These are phyloP conservation scores for Wallacemonas rigidus DNA, from an alignment of 208 protist species.

Conservation along the genomic window DNA sequence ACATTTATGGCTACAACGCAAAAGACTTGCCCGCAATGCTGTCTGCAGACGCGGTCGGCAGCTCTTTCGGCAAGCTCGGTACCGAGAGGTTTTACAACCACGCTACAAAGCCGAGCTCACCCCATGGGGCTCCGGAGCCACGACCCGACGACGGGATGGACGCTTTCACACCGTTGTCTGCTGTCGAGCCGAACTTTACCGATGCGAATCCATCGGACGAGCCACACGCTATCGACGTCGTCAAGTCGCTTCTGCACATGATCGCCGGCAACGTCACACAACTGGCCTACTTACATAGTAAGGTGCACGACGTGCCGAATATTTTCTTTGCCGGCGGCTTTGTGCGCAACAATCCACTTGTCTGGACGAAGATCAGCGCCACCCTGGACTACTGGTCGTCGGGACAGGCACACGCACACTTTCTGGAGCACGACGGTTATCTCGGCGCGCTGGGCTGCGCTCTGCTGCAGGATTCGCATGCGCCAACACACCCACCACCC, in stretches of 20 bases:
- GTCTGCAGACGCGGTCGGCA: slow-evolving; percentile 82
- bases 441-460: slow-evolving; percentile 93
- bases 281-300: slow-evolving; percentile 95
- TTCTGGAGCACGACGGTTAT: slow-evolving; percentile 96
- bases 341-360: slow-evolving; percentile 91
- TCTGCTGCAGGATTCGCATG: slow-evolving; percentile 31
- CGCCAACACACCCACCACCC: not conserved
- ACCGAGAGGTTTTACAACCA: slow-evolving; percentile 67
- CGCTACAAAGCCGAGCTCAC: slow-evolving; percentile 15
- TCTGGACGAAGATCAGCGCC: slow-evolving; percentile 89
- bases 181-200: slow-evolving; percentile 21
- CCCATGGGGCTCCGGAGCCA: slow-evolving; percentile 8
- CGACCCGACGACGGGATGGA: slow-evolving; percentile 29
- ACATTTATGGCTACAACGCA: slow-evolving; percentile 97
- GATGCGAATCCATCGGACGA: slow-evolving; percentile 20
- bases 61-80: slow-evolving; percentile 89
- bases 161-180: not conserved
- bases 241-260: slow-evolving; percentile 93
- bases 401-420: slow-evolving; percentile 89
- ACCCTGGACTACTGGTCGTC: slow-evolving; percentile 95
- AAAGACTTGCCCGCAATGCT: slow-evolving; percentile 89
- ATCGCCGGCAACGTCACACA: slow-evolving; percentile 96
- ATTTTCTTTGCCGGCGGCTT: slow-evolving; percentile 97
- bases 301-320: slow-evolving; percentile 86
- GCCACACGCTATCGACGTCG: slow-evolving; percentile 78